Base-by-base conservation (phyloP, 352 stramenopile genomes). In the Globisporangium paroecandrum region DNA sequence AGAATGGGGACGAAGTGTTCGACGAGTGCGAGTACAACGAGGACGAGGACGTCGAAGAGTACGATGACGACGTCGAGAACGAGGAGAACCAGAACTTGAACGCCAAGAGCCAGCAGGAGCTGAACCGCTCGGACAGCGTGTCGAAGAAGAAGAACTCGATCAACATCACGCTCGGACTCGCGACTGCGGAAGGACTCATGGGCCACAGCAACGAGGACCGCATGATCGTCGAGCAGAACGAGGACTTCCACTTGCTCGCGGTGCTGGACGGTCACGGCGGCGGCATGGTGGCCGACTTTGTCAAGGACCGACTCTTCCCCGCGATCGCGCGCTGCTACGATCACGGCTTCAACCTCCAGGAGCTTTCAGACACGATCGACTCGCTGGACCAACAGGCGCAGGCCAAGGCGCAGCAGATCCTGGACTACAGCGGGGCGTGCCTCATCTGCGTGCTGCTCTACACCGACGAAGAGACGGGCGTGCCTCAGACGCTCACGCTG, bases 231-330 rank as follows among this genome's bases (percentile, higher is more conserved):
- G 61, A 78, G 29, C 78, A 76, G 60, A 78, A 81, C 27, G 72
- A 78, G 49, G 57, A 74, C 12, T 92, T 92, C 70, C 79, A 85
- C 67, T 22, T 92, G 53, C 76, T 94, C 34, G 83, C 79, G 0
- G 84, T 92, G 65, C 82, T 94, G 54, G 85, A 94, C 63, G 84
- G 87, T 51, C 87, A 94, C 65, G 87, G 83, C 24, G 87, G 87
- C 32, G 69, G 71, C 29, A 77, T 76, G 66, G 83, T 83, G 0
- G 81, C 81, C 12, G 74, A 90, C 36, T 92, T 81, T 65, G 66
- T 93, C 4, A 80, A 85, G 7, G 68, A 79, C 3, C 55, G 75
- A 61, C 65, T 94, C 9, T 82, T 87, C 55, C 57, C 49, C 9
- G 71, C 74, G 38, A 67, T 94, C 27, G 76, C 86, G 54, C 60